Evolutionary conservation across 2,329 filamentous ascomycete species (phyloP).

Genomic region (Arthrobotrys pseudoclavata): DNA sequence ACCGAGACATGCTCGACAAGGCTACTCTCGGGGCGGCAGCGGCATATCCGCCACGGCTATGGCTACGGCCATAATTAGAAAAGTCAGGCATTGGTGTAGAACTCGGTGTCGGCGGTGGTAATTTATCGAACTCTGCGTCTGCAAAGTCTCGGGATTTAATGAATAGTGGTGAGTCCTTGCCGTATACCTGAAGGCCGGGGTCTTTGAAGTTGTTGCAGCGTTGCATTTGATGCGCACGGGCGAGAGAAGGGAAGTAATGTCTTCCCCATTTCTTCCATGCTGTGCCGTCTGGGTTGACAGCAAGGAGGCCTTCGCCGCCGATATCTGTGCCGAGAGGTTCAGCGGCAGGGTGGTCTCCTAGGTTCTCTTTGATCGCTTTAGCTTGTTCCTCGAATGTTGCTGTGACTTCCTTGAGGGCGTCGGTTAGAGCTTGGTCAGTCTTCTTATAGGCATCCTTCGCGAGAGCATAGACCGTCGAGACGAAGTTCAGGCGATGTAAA

Average conservation of each 20-base stretch:
- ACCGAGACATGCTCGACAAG: conserved; percentile 67
- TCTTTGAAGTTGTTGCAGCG: conserved; percentile 76
- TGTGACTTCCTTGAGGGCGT: conserved; percentile 5
- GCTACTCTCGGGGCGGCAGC: not conserved
- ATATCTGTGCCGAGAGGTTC: conserved; percentile 71
- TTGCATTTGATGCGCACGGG: conserved; percentile 72
- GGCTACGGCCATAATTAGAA: not conserved
- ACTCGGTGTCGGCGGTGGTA: conserved; percentile 63
- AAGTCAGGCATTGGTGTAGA: conserved; percentile 35
- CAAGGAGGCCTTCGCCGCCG: conserved; percentile 68
- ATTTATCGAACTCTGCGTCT: conserved; percentile 67
- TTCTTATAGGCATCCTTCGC: conserved; percentile 57
- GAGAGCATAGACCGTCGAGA: conserved; percentile 46
- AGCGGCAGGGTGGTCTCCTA: conserved; percentile 64
- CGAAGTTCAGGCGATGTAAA: conserved; percentile 47
- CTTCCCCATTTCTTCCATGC: conserved; percentile 70
- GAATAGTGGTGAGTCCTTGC: conserved; percentile 71
- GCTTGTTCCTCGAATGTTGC: conserved; percentile 35
- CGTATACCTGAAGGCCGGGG: conserved; percentile 72
- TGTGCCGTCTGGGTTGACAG: conserved; percentile 66
- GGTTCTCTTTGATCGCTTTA: conserved; percentile 17
- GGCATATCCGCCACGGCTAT: not conserved
- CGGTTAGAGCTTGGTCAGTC: not conserved
- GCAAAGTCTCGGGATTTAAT: conserved; percentile 69
- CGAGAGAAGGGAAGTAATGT: conserved; percentile 73